These are phyloP conservation scores for Monilinia aucupariae DNA, from an alignment of 2,329 filamentous ascomycete genomes.

Conservation along the genomic window DNA sequence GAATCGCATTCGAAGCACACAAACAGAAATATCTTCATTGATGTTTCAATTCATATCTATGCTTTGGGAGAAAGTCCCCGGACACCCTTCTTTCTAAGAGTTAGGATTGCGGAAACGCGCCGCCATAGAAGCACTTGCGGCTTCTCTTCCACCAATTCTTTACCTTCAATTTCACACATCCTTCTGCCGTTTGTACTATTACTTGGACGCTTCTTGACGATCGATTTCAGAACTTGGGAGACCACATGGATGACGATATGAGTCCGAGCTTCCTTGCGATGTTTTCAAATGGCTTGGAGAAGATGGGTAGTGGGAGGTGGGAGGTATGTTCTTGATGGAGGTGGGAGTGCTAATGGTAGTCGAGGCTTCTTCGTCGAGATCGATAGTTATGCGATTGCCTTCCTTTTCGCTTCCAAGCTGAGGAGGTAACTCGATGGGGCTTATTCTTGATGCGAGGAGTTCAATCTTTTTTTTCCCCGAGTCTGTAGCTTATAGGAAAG, in stretches of 20 bases:
- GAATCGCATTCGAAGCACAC: conserved; percentile 99
- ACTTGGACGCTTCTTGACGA: conserved; percentile 22
- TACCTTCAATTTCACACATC: conserved; percentile 37
- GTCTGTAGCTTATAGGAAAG: conserved; percentile 52
- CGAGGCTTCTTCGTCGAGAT: conserved; percentile 79
- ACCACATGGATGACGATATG: conserved; percentile 79
- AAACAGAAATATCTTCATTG: conserved; percentile 60
- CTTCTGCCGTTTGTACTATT: conserved; percentile 35
- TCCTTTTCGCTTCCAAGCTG: conserved; percentile 35
- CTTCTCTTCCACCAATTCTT: conserved; percentile 62
- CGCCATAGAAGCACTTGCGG: conserved; percentile 99
- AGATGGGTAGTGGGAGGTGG: conserved; percentile 36
- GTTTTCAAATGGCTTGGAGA: conserved; percentile 34
- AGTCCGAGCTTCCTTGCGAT: conserved; percentile 57
- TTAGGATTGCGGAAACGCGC: conserved; percentile 86
- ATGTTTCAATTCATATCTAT: conserved; percentile 35
- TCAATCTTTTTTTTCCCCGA: conserved; percentile 41
- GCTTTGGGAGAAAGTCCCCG: conserved; percentile 99
- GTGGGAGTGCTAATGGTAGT: conserved; percentile 45
- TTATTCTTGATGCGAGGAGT: conserved; percentile 99
- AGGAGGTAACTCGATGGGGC: conserved; percentile 98
- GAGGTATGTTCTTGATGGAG: conserved; percentile 38
- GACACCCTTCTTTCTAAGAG: conserved; percentile 58
- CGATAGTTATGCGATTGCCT: conserved; percentile 98
- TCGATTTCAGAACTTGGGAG: conserved; percentile 34